These are phyloP conservation scores for Euphorbia tirucalli DNA, from an alignment of 345 rosid species.

Conservation along the genomic window DNA sequence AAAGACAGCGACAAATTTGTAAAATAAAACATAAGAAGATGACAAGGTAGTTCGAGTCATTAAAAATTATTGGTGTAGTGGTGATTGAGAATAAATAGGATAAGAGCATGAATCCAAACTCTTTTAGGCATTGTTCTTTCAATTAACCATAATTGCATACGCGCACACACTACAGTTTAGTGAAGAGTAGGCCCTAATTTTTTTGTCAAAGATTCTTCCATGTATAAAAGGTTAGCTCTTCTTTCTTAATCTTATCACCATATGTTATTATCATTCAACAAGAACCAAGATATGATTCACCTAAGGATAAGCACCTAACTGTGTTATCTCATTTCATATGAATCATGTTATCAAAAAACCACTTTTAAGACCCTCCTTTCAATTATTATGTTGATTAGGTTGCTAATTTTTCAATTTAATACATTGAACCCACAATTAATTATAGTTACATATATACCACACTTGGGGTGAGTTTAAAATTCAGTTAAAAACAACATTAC, in stretches of 20 bases:
- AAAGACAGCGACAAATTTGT: constrained; percentile 1
- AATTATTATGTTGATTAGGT: no score
- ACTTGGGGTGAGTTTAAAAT: no score
- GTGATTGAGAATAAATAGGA: not conserved
- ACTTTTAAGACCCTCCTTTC: no score
- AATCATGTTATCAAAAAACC: no score
- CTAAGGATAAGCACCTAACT: constrained; percentile 1
- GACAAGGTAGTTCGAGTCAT: constrained; percentile 17
- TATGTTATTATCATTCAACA: not conserved
- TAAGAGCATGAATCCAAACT: constrained; percentile 4
- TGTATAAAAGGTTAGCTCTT: not conserved
- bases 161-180: not conserved
- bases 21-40: not conserved
- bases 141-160: not conserved
- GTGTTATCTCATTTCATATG: constrained; percentile 3
- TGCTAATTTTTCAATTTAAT: no score
- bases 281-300: not conserved
- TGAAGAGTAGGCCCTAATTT: constrained; percentile 12
- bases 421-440: no score
- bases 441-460: no score
- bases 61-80: constrained; percentile 10
- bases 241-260: constrained; percentile 15
- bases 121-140: constrained; percentile 6
- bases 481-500: no score
- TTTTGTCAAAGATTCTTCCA: constrained; percentile 7